These are phyloP conservation scores for Xeromyces bisporus DNA, from an alignment of 495 filamentous ascomycete species.

Conservation along the genomic window DNA sequence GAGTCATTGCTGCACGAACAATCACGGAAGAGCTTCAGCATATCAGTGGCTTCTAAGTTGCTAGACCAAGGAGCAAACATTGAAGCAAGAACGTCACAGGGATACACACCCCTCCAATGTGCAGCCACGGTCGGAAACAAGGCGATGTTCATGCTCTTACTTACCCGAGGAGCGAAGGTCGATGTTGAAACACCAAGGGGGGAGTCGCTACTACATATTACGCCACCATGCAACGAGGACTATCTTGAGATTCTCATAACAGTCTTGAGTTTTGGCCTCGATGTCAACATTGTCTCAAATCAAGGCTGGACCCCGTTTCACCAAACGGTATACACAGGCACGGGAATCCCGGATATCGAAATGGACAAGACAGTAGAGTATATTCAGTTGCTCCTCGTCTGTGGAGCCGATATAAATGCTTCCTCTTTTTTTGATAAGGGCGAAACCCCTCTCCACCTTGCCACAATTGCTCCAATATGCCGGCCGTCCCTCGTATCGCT, in stretches of 20 bases:
- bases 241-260: constrained; percentile 15
- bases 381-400: constrained; percentile 9
- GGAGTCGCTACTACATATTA: constrained; percentile 16
- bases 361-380: constrained; percentile 11
- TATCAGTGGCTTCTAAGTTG: constrained; percentile 8
- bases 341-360: constrained; percentile 5
- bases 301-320: constrained; percentile 17
- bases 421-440: constrained; percentile 1
- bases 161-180: constrained; percentile 13
- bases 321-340: constrained; percentile 10
- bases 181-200: constrained; percentile 13
- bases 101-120: constrained; percentile 17
- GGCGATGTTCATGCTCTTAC: constrained; percentile 11
- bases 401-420: constrained; percentile 14
- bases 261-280: constrained; percentile 5
- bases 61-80: constrained; percentile 18
- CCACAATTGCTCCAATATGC: constrained; percentile 6
- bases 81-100: constrained; percentile 15
- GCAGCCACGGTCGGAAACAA: constrained; percentile 16
- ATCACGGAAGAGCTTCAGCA: constrained; percentile 3
- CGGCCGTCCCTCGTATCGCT: constrained; percentile 8
- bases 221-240: constrained; percentile 9
- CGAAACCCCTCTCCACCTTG: constrained; percentile 18
- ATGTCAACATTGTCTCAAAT: constrained; percentile 7
- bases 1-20: constrained; percentile 16